Percentiles rank a stretch among this genome's conserved stretches.
Conservation (phyloP, 352 stramenopile species). For the Peronospora tabacina region DNA sequence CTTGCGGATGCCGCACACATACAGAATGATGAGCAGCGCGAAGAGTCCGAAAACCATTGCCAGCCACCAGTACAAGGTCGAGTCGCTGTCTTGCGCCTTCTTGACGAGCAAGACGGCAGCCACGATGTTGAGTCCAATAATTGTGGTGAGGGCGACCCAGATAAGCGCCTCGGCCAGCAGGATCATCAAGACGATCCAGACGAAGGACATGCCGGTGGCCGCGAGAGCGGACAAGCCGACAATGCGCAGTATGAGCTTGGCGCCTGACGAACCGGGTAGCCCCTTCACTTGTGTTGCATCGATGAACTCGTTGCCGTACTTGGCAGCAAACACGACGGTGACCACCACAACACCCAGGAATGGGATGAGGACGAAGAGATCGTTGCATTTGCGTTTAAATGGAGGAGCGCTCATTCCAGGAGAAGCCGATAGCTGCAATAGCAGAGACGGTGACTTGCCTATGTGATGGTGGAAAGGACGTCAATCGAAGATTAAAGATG, state of each 20-base stretch:
- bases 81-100: constrained; percentile 47
- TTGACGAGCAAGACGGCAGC: constrained; percentile 63
- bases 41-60: constrained; percentile 45
- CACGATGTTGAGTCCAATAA: constrained; percentile 37
- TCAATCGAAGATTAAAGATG: constrained; percentile 16
- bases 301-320: constrained; percentile 60
- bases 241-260: constrained; percentile 53
- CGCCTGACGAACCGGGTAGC: constrained; percentile 32
- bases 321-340: constrained; percentile 41
- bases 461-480: constrained; percentile 22
- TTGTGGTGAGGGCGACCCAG: constrained; percentile 26
- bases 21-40: constrained; percentile 45
- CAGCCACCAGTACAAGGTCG: constrained; percentile 64
- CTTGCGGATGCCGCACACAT: constrained; percentile 62
- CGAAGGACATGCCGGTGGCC: constrained; percentile 51
- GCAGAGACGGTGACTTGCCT: constrained; percentile 8
- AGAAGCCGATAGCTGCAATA: constrained; percentile 8
- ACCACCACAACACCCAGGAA: constrained; percentile 49
- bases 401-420: constrained; percentile 5
- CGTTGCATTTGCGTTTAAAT: constrained; percentile 53
- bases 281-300: constrained; percentile 37
- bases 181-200: constrained; percentile 77
- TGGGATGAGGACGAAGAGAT: constrained; percentile 65
- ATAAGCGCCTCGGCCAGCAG: constrained; percentile 60
- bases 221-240: constrained; percentile 43